phyloP scores from a whole-genome alignment of 306 rosid genomes.

The Cucurbita pepo region DNA sequence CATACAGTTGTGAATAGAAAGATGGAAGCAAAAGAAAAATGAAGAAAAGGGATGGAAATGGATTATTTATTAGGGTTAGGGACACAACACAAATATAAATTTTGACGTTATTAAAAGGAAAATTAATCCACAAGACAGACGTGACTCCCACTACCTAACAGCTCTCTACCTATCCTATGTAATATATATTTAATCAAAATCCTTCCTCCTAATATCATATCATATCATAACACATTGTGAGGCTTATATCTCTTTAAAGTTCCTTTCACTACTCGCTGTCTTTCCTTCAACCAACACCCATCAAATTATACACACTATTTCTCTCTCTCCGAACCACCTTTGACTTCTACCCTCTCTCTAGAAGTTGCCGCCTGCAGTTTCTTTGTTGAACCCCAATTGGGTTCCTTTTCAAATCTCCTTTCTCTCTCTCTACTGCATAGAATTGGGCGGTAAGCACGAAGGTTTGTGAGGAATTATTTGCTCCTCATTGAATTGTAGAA shows the following conservation, averaged over 20 bases:
- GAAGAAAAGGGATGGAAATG: neutral
- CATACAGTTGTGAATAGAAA: neutral
- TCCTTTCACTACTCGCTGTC: constrained; percentile 7
- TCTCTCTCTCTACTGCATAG: constrained; percentile 7
- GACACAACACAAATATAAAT: constrained; percentile 3
- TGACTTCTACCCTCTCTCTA: constrained; percentile 20
- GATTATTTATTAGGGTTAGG: constrained; percentile 10
- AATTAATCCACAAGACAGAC: constrained; percentile 34
- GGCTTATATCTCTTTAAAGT: constrained; percentile 27
- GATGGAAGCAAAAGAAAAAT: neutral
- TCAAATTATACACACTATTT: neutral
- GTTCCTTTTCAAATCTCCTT: neutral
- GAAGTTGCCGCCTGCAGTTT: constrained; percentile 30
- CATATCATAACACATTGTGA: constrained; percentile 33
- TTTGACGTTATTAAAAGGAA: neutral
- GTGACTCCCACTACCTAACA: constrained; percentile 66
- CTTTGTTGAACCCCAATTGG: constrained; percentile 10
- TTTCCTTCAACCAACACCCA: constrained; percentile 13
- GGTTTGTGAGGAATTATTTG: constrained; percentile 8
- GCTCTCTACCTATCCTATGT: constrained; percentile 10
- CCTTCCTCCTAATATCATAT: neutral
- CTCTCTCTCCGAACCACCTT: constrained; percentile 5
- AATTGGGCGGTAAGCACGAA: constrained; percentile 35
- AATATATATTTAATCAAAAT: constrained; percentile 14
- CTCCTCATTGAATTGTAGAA: neutral